A percentile compares a stretch with the other conserved stretches of the same genome.
These are phyloP conservation scores for Cladorrhinum sp. DNA, from an alignment of 2,329 filamentous ascomycete genomes.

Conservation along the genomic window DNA sequence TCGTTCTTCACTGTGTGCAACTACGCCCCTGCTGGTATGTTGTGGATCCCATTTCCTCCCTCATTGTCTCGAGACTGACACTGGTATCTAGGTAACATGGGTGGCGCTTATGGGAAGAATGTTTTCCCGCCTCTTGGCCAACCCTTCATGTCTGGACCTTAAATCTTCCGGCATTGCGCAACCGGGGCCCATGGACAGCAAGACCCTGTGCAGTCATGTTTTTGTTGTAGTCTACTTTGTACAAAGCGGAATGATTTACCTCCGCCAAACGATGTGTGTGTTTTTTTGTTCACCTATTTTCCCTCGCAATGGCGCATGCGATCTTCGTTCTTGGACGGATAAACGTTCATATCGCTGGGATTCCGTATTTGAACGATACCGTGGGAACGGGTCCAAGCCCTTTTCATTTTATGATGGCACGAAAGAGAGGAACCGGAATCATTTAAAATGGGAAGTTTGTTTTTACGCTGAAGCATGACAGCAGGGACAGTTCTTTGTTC, in stretches of 20 bases:
- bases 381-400: background rate
- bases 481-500: background rate
- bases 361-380: background rate
- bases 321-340: slow-evolving; percentile 10
- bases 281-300: slow-evolving; percentile 7
- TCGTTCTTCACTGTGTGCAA: slow-evolving; percentile 86
- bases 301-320: slow-evolving; percentile 25
- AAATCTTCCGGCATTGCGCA: background rate
- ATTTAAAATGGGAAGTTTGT: background rate
- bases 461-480: background rate
- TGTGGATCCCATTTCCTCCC: background rate
- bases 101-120: slow-evolving; percentile 49
- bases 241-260: background rate
- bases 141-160: slow-evolving; percentile 25
- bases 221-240: background rate
- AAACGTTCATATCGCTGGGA: background rate
- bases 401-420: background rate
- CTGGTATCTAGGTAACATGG: slow-evolving; percentile 47
- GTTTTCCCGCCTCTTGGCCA: slow-evolving; percentile 43
- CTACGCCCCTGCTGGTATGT: slow-evolving; percentile 71
- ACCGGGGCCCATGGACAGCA: background rate
- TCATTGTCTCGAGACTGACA: slow-evolving; percentile 19
- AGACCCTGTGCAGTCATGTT: background rate
- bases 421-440: background rate
- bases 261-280: background rate